A percentile compares a stretch with the other conserved stretches of the same genome.
Evolutionary conservation across 2,329 filamentous ascomycete species (phyloP).

Genomic region (Colletotrichum godetiae): DNA sequence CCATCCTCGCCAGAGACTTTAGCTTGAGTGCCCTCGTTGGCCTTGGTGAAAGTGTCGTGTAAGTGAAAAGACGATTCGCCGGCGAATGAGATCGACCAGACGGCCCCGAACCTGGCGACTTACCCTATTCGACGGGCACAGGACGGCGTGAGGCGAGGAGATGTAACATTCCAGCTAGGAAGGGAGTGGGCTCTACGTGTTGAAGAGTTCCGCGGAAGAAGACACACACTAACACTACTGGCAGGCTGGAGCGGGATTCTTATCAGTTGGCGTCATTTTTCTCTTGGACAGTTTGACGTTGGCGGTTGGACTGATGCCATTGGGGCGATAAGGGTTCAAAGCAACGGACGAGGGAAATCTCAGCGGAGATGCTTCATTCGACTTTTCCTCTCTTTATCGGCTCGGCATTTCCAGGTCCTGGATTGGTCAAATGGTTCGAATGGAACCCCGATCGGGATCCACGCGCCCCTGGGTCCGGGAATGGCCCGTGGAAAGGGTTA

Average conservation of each 20-base stretch:
- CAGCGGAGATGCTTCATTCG: conserved; percentile 31
- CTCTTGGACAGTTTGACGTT: conserved; percentile 19
- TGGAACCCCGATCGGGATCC: conserved; percentile 5
- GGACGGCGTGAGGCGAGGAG: conserved; percentile 41
- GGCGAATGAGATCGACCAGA: not conserved
- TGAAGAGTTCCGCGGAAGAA: conserved; percentile 25
- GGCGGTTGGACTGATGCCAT: conserved; percentile 19
- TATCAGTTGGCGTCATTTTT: conserved; percentile 27
- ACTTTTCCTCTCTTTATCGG: not conserved
- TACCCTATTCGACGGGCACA: not conserved
- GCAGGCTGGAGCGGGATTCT: conserved; percentile 14
- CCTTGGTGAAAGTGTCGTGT: not conserved
- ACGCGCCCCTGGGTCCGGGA: conserved; percentile 13
- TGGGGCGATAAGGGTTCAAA: conserved; percentile 34
- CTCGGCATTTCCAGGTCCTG: not conserved
- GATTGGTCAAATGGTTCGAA: conserved; percentile 2
- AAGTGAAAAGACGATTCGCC: not conserved
- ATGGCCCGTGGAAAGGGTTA: conserved; percentile 1
- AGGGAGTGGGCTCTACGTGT: not conserved
- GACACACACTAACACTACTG: not conserved
- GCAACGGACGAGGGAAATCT: not conserved
- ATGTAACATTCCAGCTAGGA: conserved; percentile 40
- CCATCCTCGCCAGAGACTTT: not conserved
- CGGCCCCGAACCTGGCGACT: not conserved
- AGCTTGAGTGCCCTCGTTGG: not conserved